These are phyloP conservation scores for Porodaedalea pini DNA, from an alignment of 1,284 basidiomycete genomes.

Conservation along the genomic window DNA sequence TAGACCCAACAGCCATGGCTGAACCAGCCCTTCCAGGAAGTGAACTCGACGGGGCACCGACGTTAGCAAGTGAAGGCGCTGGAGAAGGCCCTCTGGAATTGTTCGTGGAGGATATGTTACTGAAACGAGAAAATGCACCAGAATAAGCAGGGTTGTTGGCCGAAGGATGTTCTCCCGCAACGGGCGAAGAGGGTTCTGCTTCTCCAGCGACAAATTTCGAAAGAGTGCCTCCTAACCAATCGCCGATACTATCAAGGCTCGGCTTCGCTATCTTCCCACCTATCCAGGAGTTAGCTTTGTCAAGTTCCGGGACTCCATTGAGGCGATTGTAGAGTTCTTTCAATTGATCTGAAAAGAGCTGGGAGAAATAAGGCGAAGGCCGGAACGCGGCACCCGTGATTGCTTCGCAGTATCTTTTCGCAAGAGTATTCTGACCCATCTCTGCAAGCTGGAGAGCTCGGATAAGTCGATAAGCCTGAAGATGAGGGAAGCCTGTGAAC, in stretches of 20 bases:
- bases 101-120: conserved; percentile 83
- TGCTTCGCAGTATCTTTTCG: conserved; percentile 89
- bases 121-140: conserved; percentile 94
- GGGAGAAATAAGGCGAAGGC: conserved; percentile 66
- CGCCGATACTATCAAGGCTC: conserved; percentile 88
- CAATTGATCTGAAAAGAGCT: conserved; percentile 69
- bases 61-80: conserved; percentile 52
- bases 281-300: conserved; percentile 80
- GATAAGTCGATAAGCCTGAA: conserved; percentile 87
- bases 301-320: conserved; percentile 66
- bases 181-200: conserved; percentile 46
- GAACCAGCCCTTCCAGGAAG: conserved; percentile 56
- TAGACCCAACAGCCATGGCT: conserved; percentile 51
- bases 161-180: conserved; percentile 39
- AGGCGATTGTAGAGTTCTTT: conserved; percentile 82
- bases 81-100: conserved; percentile 71
- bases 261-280: conserved; percentile 79
- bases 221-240: conserved; percentile 91
- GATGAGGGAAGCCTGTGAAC: conserved; percentile 78
- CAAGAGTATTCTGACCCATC: conserved; percentile 69
- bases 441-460: conserved; percentile 79
- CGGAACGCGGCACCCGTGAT: conserved; percentile 69
- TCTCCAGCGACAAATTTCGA: conserved; percentile 97
- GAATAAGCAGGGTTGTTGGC: conserved; percentile 45
- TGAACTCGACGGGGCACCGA: conserved; percentile 39